Evolutionary conservation across 306 rosid species (phyloP), one percentile per base, ranked within the genome.

Genomic region (Prunus padus): DNA sequence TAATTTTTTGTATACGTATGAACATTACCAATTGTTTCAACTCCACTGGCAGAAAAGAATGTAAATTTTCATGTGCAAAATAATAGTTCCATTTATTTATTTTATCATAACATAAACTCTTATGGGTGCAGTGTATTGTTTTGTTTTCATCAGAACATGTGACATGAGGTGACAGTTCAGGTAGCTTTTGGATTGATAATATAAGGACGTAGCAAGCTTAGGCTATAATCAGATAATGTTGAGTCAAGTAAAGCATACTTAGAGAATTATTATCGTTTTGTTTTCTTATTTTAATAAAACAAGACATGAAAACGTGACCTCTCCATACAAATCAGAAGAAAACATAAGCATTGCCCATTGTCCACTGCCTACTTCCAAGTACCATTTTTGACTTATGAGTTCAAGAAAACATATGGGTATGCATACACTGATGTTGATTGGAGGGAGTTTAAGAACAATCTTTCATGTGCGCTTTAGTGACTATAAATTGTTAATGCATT

Each of bases 391-490:
- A 20, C 61, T 55, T 20, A 5, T 31, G 37, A 20, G 28, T 55
- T 55, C 6, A 55, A 55, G 61, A 55, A 23, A 55, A 55, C 28
- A 55, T 55, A 55, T 55, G 61, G 28, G 6, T 2, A 9, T 55
- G 11, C 13, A 55, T n/a, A 20, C 5, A 55, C 61, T 25, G 6
- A 3, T 55, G 28, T 55, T 31, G 37, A 31, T 31, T 31, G 37
- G 5, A 31, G 37, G 0, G 7, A 31, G 6, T 31, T 1, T 31
- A 31, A 31, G 1, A 31, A 31, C 37, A 31, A 0, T 31, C 1
- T 1, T 31, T 31, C 7, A 31, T 31, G 37, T 4, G 0, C 0
- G 37, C 6, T 1, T 31, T 0, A 0, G 4, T 31, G 37, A 0
- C 7, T 31, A 7, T 31, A 0, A 31, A 7, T 1, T 31, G 7